Percentiles rank a stretch among this genome's conserved stretches.
Conservation (phyloP, 1,284 basidiomycete genomes). For the Irpex rosettiformis region DNA sequence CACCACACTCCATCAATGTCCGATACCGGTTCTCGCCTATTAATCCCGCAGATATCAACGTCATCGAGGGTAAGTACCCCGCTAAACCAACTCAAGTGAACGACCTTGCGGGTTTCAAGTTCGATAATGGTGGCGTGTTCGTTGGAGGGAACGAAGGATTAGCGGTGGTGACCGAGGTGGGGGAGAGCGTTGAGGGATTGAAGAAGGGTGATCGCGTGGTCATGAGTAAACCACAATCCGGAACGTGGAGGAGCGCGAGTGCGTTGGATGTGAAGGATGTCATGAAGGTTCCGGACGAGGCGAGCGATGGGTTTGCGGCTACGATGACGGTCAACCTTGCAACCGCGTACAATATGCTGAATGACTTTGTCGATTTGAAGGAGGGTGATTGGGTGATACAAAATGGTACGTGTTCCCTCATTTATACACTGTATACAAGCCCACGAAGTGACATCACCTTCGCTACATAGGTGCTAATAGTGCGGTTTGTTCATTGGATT, state of each 20-base stretch:
- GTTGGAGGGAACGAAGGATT: conserved; percentile 81
- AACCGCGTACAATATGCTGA: conserved; percentile 80
- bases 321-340: conserved; percentile 84
- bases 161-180: conserved; percentile 62
- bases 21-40: conserved; percentile 74
- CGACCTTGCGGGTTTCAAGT: conserved; percentile 27
- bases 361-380: conserved; percentile 60
- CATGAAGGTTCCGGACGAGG: conserved; percentile 50
- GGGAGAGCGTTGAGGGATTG: conserved; percentile 47
- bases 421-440: neutral
- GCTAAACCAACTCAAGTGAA: conserved; percentile 48
- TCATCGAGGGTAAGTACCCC: conserved; percentile 81
- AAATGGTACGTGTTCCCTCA: conserved; percentile 60
- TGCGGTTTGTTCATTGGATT: conserved; percentile 46
- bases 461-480: conserved; percentile 56
- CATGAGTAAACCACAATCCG: conserved; percentile 62
- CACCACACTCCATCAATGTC: conserved; percentile 57
- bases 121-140: conserved; percentile 41
- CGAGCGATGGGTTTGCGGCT: conserved; percentile 66
- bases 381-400: conserved; percentile 77
- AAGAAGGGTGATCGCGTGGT: conserved; percentile 71
- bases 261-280: conserved; percentile 57
- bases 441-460: neutral
- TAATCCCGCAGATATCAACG: conserved; percentile 80
- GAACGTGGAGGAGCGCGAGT: conserved; percentile 73